Evolutionary conservation across 495 filamentous ascomycete genomes (phyloP).

Genomic region (Mytilinidion resinicola): DNA sequence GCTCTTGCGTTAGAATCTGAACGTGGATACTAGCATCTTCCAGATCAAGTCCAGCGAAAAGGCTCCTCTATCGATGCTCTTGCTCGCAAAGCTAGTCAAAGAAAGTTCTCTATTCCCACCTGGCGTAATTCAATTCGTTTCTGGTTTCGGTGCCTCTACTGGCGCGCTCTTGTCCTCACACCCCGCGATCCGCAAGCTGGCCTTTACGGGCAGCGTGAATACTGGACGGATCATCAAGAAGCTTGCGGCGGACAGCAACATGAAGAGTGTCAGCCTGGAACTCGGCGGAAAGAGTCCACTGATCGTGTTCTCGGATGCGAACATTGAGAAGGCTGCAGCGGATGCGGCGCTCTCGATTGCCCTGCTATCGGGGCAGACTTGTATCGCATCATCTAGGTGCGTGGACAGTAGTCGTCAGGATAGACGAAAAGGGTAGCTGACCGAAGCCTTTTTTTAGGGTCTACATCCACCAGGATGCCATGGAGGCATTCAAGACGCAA

Average conservation of each 20-base stretch:
- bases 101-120: constrained; percentile 37
- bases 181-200: constrained; percentile 75
- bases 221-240: constrained; percentile 71
- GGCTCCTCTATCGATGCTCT: too few species aligned
- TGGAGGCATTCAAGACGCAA: constrained; percentile 52
- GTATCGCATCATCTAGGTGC: constrained; percentile 77
- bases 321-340: constrained; percentile 63
- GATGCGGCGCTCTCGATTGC: constrained; percentile 83
- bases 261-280: constrained; percentile 82
- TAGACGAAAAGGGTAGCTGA: too few species aligned
- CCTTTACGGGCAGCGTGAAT: constrained; percentile 70
- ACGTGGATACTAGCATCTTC: too few species aligned
- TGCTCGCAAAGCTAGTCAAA: constrained; percentile 28
- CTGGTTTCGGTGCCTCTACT: constrained; percentile 29
- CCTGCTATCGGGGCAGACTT: constrained; percentile 73
- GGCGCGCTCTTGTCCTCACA: constrained; percentile 30
- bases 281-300: constrained; percentile 72
- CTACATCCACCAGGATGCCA: constrained; percentile 56
- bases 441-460: too few species aligned
- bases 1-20: too few species aligned
- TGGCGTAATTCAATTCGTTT: constrained; percentile 37
- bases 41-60: constrained; percentile 81
- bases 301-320: constrained; percentile 62
- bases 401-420: constrained; percentile 58
- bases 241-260: constrained; percentile 54